Evolutionary conservation across 257 asterid genomes (phyloP).

Genomic region (Thymus quinquecostatus): DNA sequence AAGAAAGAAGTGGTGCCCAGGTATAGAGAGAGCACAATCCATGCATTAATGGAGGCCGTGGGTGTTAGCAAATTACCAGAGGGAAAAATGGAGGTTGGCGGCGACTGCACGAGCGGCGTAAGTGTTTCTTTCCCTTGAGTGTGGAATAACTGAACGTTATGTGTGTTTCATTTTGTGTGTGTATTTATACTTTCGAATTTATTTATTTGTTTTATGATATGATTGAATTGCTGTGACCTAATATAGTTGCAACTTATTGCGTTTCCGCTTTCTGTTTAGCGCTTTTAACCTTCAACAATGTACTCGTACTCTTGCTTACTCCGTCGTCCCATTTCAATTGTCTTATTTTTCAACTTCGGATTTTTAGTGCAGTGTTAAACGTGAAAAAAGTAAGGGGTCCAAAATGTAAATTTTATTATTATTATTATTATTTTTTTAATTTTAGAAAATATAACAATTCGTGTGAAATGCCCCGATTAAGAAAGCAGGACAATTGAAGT

Average conservation of each 20-base stretch:
- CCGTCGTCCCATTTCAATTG: no score
- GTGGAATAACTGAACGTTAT: constrained; percentile 40
- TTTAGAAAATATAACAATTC: no score
- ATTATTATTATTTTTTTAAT: no score
- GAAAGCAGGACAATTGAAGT: no score
- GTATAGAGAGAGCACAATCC: constrained; percentile 15
- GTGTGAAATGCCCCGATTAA: no score
- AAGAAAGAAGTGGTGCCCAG: constrained; percentile 17
- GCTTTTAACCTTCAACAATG: neutral
- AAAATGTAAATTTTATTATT: no score
- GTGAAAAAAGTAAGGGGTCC: no score
- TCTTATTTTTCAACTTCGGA: no score
- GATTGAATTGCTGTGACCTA: constrained; percentile 34
- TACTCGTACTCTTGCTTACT: no score
- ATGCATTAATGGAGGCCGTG: constrained; percentile 24
- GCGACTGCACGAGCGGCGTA: constrained; percentile 50
- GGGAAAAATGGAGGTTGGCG: constrained; percentile 45
- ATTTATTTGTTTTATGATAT: neutral
- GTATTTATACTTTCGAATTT: neutral
- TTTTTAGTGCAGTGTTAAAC: no score
- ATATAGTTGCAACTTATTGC: constrained; percentile 29
- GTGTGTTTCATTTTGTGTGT: constrained; percentile 27
- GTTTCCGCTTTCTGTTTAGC: constrained; percentile 18
- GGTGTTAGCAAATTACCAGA: constrained; percentile 16
- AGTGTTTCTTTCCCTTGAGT: constrained; percentile 31